Percentiles rank a stretch among this genome's conserved stretches.
These are phyloP conservation scores for Haematococcus sp. DNA, from an alignment of 139 green algal species.

Conservation along the genomic window DNA sequence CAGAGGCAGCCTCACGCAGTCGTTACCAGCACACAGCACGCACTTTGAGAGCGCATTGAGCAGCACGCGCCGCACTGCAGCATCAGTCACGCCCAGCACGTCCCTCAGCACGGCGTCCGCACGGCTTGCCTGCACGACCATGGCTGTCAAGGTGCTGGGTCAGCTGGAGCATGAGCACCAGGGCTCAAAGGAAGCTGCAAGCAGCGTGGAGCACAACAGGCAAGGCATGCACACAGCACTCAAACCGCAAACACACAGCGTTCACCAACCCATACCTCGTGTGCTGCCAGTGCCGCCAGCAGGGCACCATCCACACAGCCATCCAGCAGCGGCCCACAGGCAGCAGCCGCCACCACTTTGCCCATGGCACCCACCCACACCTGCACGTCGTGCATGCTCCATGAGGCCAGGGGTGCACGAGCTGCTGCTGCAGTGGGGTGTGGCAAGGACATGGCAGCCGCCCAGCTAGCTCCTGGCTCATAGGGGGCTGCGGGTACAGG, in stretches of 20 bases:
- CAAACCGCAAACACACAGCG: neutral
- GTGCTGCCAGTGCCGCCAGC: neutral
- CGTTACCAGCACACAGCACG: too few species aligned
- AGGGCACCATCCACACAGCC: neutral
- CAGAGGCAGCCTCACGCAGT: too few species aligned
- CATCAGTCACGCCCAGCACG: too few species aligned
- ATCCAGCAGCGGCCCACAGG: neutral
- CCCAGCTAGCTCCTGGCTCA: slow-evolving; percentile 4
- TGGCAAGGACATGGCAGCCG: neutral
- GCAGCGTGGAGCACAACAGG: too few species aligned
- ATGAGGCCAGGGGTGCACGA: neutral
- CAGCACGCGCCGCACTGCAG: too few species aligned
- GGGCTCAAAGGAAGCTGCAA: too few species aligned
- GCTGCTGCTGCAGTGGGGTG: neutral
- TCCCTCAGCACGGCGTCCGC: too few species aligned
- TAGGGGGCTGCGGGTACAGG: slow-evolving; percentile 8
- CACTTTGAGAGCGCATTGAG: too few species aligned
- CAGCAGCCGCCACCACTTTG: neutral
- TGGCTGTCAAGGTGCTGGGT: too few species aligned
- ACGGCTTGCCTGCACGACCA: too few species aligned
- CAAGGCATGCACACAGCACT: too few species aligned
- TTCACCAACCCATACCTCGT: neutral
- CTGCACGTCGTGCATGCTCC: slow-evolving; percentile 6
- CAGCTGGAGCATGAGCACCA: too few species aligned
- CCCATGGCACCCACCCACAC: slow-evolving; percentile 4